These are phyloP conservation scores for Paecilomyces sp. DNA, from an alignment of 2,329 filamentous ascomycete species.

Conservation along the genomic window DNA sequence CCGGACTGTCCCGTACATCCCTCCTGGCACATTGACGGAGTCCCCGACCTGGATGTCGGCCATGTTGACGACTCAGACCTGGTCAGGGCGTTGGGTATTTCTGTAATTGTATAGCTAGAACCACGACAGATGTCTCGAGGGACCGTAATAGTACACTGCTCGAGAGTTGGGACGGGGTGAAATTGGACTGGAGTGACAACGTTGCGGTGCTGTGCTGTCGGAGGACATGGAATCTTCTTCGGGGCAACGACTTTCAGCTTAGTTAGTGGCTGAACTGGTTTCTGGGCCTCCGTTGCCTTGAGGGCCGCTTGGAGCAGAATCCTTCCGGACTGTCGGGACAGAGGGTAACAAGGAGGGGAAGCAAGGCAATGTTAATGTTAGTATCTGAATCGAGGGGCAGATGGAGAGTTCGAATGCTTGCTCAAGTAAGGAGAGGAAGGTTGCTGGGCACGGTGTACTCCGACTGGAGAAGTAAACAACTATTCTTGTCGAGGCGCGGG, in stretches of 20 bases:
- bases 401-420: not conserved
- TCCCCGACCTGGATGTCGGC: conserved; percentile 67
- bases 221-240: not conserved
- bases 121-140: not conserved
- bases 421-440: not conserved
- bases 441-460: not conserved
- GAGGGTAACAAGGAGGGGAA: not conserved
- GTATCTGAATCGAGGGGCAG: not conserved
- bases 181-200: not conserved
- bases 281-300: not conserved
- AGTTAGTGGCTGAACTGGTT: not conserved
- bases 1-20: conserved; percentile 82
- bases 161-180: not conserved
- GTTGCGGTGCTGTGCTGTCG: conserved; percentile 6
- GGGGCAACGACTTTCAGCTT: not conserved
- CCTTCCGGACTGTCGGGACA: not conserved
- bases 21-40: conserved; percentile 81
- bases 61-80: conserved; percentile 16
- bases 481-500: not conserved
- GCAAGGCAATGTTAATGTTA: not conserved
- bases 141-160: not conserved
- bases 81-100: not conserved
- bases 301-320: not conserved
- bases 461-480: not conserved
- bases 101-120: not conserved